Percentiles rank a stretch among this genome's conserved stretches.
These are phyloP conservation scores for Leccinum subtestaceum DNA, from an alignment of 768 basidiomycete species.

Conservation along the genomic window DNA sequence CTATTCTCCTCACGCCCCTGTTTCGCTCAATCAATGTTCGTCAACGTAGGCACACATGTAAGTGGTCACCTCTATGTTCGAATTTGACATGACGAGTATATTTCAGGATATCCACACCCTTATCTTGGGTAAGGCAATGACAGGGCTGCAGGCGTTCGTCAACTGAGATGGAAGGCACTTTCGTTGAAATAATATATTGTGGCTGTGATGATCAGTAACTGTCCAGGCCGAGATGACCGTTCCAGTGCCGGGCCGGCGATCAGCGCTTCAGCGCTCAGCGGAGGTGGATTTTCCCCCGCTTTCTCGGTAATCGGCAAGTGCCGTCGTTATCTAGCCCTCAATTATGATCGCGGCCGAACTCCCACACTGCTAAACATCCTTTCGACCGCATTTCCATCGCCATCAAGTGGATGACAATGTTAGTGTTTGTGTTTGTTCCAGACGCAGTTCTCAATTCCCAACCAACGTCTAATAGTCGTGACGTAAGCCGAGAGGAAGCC, in stretches of 20 bases:
- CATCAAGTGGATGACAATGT: not conserved
- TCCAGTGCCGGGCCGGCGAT: not conserved
- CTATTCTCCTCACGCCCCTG: not conserved
- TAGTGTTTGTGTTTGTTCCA: not conserved
- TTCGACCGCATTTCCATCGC: not conserved
- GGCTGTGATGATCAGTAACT: not conserved
- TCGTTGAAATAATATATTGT: not conserved
- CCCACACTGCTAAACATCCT: not conserved
- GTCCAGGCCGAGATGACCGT: not conserved
- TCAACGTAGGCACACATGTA: slow-evolving; percentile 54
- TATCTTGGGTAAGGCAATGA: slow-evolving; percentile 91
- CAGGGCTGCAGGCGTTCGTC: slow-evolving; percentile 82
- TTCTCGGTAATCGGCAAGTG: not conserved
- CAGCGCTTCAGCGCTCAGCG: not conserved
- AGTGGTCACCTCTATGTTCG: slow-evolving; percentile 18
- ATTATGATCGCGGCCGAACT: not conserved
- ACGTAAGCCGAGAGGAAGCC: not conserved
- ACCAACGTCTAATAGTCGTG: not conserved
- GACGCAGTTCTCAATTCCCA: not conserved
- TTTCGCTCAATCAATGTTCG: slow-evolving; percentile 6
- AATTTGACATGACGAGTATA: slow-evolving; percentile 6
- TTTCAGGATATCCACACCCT: slow-evolving; percentile 85
- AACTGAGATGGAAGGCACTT: slow-evolving; percentile 36
- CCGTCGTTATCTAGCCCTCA: not conserved
- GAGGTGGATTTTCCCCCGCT: not conserved